Percentiles rank a stretch among this genome's conserved stretches.
phyloP scores from a whole-genome alignment of 306 rosid species.

The Trichosanthes cucumerina region DNA sequence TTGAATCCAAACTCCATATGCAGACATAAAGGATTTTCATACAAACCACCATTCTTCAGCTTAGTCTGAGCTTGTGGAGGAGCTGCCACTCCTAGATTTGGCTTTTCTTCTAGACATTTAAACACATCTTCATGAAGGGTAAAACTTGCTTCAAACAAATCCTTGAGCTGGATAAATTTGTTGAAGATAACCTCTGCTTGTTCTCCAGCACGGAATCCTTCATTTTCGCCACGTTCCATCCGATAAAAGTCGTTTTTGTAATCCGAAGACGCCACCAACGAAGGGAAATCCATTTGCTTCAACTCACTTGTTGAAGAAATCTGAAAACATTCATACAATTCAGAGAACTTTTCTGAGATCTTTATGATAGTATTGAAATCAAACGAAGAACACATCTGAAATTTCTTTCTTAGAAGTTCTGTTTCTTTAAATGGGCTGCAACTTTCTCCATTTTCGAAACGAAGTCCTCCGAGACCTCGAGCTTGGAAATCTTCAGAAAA shows the following conservation, averaged over 20 bases:
- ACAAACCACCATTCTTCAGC: background rate
- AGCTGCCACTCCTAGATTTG: background rate
- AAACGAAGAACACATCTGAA: background rate
- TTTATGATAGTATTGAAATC: background rate
- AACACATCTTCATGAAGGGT: background rate
- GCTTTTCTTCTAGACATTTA: background rate
- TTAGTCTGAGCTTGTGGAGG: background rate
- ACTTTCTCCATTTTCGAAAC: background rate
- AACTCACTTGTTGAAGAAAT: background rate
- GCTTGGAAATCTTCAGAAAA: slow-evolving; percentile 26
- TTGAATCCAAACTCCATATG: background rate
- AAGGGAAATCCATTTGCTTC: background rate
- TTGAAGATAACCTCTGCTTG: slow-evolving; percentile 12
- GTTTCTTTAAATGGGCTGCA: slow-evolving; percentile 14
- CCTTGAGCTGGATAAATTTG: slow-evolving; percentile 9
- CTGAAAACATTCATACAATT: background rate
- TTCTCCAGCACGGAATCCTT: background rate
- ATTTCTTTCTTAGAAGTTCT: slow-evolving; percentile 17
- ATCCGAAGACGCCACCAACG: background rate
- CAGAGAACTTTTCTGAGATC: background rate
- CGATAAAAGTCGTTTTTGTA: background rate
- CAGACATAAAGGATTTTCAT: background rate
- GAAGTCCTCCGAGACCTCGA: background rate
- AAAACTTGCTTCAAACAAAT: slow-evolving; percentile 11
- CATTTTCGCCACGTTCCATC: background rate